Evolutionary conservation across 805 yeast species (phyloP), one percentile per base, ranked within the genome.

Genomic region (Teunomyces stri): DNA sequence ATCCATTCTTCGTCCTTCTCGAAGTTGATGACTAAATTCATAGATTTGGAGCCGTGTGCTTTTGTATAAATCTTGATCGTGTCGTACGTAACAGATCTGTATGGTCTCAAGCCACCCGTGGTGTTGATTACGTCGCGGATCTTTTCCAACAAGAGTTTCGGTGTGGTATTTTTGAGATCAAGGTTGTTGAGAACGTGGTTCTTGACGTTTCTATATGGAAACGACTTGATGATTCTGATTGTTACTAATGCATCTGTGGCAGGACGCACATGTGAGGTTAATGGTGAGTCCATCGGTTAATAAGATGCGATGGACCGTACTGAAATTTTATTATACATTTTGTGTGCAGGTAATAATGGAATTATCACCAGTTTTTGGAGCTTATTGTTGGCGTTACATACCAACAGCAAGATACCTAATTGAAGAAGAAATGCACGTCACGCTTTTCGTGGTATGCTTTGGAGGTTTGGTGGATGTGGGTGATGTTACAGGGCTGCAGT

Each of bases 21-120:
- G 63, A 94, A 79, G 63, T 94, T 94, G 52, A 94, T 87, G 41
- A 90, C 94, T 54, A 94, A 74, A 61, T 94, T 90, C 81, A 90
- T 86, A 2, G 97, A 88, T 68, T 94, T 94, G 27, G 96, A 80
- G 10, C 95, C 94, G 65, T 92, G 98, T 0, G 99, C 98, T 61
- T 89, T 90, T 25, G 96, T 87, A 68, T 94, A 94, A 5, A 94
- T 77, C 65, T 94, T 94, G 47, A 92, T 64, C 0, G 91, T 74
- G 60, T 92, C 87, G 52, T 82, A 87, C 0, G 68, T 72, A 7
- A 88, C 87, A 50, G 77, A 87, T 59, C 97, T 76, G 65, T 82
- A 91, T 1, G 98, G 96, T 58, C 97, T 76, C 49, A 84, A 79
- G 0, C 80, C 82, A 5, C 94, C 89, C 11, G 81, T 75, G 4